phyloP scores from a whole-genome alignment of 495 filamentous ascomycete genomes.

The Bryoglossum gracile region DNA sequence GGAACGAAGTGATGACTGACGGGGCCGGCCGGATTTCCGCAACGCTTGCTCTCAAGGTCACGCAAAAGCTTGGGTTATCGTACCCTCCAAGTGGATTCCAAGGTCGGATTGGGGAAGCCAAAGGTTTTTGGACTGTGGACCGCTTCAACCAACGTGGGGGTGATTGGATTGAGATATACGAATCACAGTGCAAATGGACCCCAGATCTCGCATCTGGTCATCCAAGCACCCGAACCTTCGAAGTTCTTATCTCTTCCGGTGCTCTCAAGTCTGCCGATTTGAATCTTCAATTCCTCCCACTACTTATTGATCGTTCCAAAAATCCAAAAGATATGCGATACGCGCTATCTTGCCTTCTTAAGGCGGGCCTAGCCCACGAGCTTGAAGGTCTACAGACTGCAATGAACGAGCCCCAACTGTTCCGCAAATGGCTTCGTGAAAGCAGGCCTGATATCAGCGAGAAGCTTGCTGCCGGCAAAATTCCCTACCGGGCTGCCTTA shows the following conservation, averaged over 20 bases:
- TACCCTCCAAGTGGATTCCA: slow-evolving; percentile 70
- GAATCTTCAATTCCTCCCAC: slow-evolving; percentile 70
- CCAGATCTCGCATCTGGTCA: slow-evolving; percentile 42
- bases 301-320: slow-evolving; percentile 61
- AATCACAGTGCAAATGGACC: slow-evolving; percentile 75
- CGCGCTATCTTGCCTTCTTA: slow-evolving; percentile 51
- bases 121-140: slow-evolving; percentile 81
- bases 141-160: slow-evolving; percentile 27
- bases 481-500: slow-evolving; percentile 40
- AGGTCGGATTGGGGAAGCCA: slow-evolving; percentile 73
- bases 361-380: slow-evolving; percentile 49
- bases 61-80: slow-evolving; percentile 48
- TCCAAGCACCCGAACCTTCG: slow-evolving; percentile 53
- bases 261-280: slow-evolving; percentile 57
- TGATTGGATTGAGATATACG: slow-evolving; percentile 68
- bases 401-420: slow-evolving; percentile 39
- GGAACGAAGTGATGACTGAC: slow-evolving; percentile 64
- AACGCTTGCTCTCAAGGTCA: slow-evolving; percentile 51
- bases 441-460: slow-evolving; percentile 18
- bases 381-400: slow-evolving; percentile 52
- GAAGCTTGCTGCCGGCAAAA: slow-evolving; percentile 27
- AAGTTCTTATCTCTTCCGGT: slow-evolving; percentile 58
- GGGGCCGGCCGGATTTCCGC: slow-evolving; percentile 69
- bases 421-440: slow-evolving; percentile 52
- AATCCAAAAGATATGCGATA: slow-evolving; percentile 39